These are phyloP conservation scores for Nakaseomyces glabratus DNA, from an alignment of 1,139 yeast genomes.

Conservation along the genomic window DNA sequence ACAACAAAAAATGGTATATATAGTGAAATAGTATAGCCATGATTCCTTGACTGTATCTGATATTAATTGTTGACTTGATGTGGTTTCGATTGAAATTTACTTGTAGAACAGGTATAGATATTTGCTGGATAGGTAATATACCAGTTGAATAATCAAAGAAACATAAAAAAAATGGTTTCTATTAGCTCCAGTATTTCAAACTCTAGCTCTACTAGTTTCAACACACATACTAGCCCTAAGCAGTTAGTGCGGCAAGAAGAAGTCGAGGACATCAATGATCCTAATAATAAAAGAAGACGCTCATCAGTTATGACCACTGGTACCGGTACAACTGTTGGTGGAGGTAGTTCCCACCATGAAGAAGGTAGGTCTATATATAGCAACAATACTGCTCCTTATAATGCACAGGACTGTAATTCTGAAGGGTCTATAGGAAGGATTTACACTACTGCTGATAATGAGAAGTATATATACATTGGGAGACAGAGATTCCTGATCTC, in stretches of 20 bases:
- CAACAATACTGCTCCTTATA: conserved; percentile 3
- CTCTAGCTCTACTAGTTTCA: neutral
- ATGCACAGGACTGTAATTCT: conserved; percentile 7
- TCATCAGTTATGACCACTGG: conserved; percentile 6
- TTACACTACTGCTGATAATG: conserved; percentile 32
- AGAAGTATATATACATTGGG: conserved; percentile 52
- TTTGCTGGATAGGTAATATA: no score
- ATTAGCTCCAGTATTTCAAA: conserved; percentile 2
- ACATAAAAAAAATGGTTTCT: neutral
- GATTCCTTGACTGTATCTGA: no score
- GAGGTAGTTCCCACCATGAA: no score
- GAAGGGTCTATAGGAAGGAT: conserved; percentile 20
- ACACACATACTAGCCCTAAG: neutral
- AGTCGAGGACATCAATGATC: neutral
- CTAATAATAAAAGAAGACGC: no score
- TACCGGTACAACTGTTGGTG: conserved; percentile 1
- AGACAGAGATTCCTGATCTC: conserved; percentile 47
- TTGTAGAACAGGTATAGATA: no score
- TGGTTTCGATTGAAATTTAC: no score
- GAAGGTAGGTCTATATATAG: neutral
- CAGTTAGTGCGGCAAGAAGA: conserved; percentile 4
- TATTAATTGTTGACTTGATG: no score
- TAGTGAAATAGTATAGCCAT: no score
- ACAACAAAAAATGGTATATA: no score
- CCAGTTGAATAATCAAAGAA: no score